These are phyloP conservation scores for Gleditsia sinensis DNA, from an alignment of 306 rosid species.

Conservation along the genomic window DNA sequence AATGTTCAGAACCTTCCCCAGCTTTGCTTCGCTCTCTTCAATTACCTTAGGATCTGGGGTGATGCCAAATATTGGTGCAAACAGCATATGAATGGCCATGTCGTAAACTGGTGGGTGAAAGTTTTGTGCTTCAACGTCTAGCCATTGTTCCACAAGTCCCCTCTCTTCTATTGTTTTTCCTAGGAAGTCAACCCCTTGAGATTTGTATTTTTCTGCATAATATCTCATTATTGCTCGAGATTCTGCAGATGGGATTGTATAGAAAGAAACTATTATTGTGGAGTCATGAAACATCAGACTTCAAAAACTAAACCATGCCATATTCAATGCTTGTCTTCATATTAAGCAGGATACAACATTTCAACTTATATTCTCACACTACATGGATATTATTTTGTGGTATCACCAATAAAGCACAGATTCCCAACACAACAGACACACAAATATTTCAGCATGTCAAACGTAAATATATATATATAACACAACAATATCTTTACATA, in stretches of 20 bases:
- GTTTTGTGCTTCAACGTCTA: constrained; percentile 53
- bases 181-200: constrained; percentile 48
- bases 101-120: constrained; percentile 31
- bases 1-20: constrained; percentile 48
- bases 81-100: constrained; percentile 32
- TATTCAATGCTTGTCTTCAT: no score
- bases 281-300: no score
- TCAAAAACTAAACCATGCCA: no score
- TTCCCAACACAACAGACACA: no score
- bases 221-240: constrained; percentile 56
- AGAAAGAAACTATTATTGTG: not conserved
- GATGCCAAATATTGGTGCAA: not conserved
- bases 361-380: no score
- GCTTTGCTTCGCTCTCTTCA: constrained; percentile 53
- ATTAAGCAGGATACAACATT: no score
- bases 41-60: constrained; percentile 44
- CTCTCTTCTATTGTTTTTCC: constrained; percentile 55
- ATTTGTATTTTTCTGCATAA: constrained; percentile 53
- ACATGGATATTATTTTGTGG: no score
- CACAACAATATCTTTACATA: no score
- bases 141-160: constrained; percentile 60
- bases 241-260: constrained; percentile 34
- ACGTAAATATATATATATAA: no score
- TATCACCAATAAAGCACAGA: no score
- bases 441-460: no score